Evolutionary conservation across 2,329 filamentous ascomycete species (phyloP), one percentile per base, ranked within the genome.

Genomic region (Diaporthe capsici): DNA sequence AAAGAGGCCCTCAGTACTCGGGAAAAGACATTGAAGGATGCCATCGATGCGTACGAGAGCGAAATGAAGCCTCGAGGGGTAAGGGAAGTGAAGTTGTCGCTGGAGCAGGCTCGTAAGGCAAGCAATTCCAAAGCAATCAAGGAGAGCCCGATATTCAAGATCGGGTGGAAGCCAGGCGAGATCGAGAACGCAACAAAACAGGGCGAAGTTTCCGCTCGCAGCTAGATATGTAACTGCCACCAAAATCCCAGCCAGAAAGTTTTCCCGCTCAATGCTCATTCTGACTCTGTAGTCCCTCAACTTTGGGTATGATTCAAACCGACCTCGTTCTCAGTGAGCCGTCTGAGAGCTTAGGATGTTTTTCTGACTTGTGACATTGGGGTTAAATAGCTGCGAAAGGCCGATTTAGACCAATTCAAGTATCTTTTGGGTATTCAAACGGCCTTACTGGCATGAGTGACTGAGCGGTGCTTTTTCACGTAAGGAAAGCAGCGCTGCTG

Each of bases 61-160:
- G 61, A 65, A 13, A 65, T 49, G 61, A 65, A 65, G 34, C 10
- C 61, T 6, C 15, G 61, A n/a, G 61, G 61, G 20, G 17, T 31
- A n/a, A 28, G 28, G 4, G 61, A 65, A 34, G 61, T 65, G 9
- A 22, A 34, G 1, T 47, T 65, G 20, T 65, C 61, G 10, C 61
- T 65, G n/a, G 42, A 65, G 25, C 61, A 65, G 42, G 61, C 61
- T 25, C 61, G 10, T 4, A 47, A 49, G 20, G 61, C 61, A 65
- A 65, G 61, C 10, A n/a, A 65, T 65, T 34, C 61, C 5, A 22
- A 49, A 34, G 61, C 42, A 13, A 65, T 65, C 61, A 65, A 65
- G 42, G 61, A 65, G 20, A 65, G 61, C 28, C 61, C 28, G 5
- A 65, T 65, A 12, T 49, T 34, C 42, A 65, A 65, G 15, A 22